Base-by-base conservation (phyloP, 306 rosid species). In the Argentina anserina region DNA sequence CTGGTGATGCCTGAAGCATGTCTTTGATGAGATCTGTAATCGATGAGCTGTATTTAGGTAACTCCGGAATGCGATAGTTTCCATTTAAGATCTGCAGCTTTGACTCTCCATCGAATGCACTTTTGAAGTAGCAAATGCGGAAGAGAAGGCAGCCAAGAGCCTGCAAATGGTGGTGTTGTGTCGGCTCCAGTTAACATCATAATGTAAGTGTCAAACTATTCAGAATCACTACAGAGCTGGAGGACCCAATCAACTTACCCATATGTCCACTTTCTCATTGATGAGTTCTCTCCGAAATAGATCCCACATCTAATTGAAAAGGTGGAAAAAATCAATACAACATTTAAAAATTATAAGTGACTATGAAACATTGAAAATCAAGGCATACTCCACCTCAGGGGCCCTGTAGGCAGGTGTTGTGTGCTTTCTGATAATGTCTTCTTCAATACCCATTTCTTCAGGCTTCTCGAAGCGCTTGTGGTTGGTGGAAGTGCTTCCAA, bases 91-190 rank as follows among this genome's bases (percentile, higher is more conserved):
- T 91, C 81, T 94, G 98, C 69, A 94, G 94, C 86, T 94, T 94
- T 65, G 98, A 94, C 69, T 94, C 99, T 79, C 99, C 97, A 83
- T 94, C 97, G 64, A 94, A 94, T 37, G 99, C 96, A 76, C 88
- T 91, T 88, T 89, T 94, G 88, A 94, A 94, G 85, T 89, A 94
- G 89, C 99, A 80, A 77, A 91, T 91, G 71, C 97, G 97, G 78
- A 88, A 94, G 75, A 94, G 95, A 76, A 94, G 99, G 82, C 99
- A 94, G n/a, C 99, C 99, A 53, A 94, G 96, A 50, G 97, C 99
- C 99, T 94, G 82, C 50, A 78, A 67, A 78, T 47, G 77, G 79
- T 47, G 49, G 18, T 69, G 63, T 45, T 74, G 66, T 21, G 70
- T 79, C 75, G 84, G 73, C 62, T 47, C 47, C 67, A 49, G 68